Evolutionary conservation across 495 filamentous ascomycete species (phyloP).

Genomic region (Penicillium verhagenii): DNA sequence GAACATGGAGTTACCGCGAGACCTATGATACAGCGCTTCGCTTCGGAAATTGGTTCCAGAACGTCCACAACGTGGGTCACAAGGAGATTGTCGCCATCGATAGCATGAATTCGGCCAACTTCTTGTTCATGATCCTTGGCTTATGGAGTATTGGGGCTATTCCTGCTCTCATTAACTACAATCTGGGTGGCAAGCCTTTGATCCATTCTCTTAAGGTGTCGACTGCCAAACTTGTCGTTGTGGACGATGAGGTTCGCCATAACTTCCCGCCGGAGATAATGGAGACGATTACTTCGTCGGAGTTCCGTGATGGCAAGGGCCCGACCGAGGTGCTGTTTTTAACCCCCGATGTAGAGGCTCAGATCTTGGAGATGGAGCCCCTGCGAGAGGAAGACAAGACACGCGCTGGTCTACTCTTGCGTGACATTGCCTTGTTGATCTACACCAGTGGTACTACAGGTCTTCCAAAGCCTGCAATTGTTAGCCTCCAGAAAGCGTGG

Average conservation of each 20-base stretch:
- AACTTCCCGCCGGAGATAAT: conserved; percentile 49
- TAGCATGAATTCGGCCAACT: conserved; percentile 81
- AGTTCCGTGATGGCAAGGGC: conserved; percentile 48
- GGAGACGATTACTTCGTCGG: conserved; percentile 38
- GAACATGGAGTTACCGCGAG: conserved; percentile 76
- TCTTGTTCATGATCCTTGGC: conserved; percentile 80
- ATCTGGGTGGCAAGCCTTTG: conserved; percentile 72
- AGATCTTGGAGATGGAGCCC: conserved; percentile 55
- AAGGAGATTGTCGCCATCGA: conserved; percentile 86
- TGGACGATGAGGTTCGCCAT: conserved; percentile 67
- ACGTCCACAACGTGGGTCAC: conserved; percentile 63
- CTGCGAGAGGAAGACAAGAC: conserved; percentile 62
- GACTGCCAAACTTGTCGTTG: conserved; percentile 65
- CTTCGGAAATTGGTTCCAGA: conserved; percentile 81
- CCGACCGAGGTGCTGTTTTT: conserved; percentile 61
- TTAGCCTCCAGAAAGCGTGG: conserved; percentile 71
- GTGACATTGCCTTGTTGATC: conserved; percentile 71
- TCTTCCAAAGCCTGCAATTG: conserved; percentile 84
- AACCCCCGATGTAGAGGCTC: conserved; percentile 59
- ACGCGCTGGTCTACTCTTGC: conserved; percentile 48
- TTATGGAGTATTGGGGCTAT: conserved; percentile 86
- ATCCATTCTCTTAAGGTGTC: conserved; percentile 76
- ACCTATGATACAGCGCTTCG: conserved; percentile 71
- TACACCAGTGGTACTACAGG: conserved; percentile 91
- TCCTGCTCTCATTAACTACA: conserved; percentile 96